phyloP scores from a whole-genome alignment of 768 basidiomycete species.

The Saitozyma podzolica region DNA sequence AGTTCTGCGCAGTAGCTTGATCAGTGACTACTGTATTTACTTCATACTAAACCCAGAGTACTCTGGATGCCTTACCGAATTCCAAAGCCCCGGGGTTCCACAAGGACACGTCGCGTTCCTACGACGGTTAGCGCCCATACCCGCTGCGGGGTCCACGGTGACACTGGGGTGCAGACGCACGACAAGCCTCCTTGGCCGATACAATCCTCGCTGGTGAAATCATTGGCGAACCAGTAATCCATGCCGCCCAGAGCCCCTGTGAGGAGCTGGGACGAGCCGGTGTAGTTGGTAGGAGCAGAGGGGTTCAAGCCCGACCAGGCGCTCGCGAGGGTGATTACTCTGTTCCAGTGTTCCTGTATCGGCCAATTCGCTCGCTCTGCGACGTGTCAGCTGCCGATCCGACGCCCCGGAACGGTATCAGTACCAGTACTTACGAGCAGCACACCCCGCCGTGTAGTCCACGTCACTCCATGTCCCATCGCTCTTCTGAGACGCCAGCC shows the following conservation, averaged over 20 bases:
- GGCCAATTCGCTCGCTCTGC: slow-evolving; percentile 67
- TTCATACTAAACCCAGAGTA: too few relatives aligned
- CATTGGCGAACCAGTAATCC: slow-evolving; percentile 66
- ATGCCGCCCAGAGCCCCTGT: slow-evolving; percentile 59
- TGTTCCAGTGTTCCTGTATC: slow-evolving; percentile 61
- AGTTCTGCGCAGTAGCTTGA: slow-evolving; percentile 13
- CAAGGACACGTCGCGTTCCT: slow-evolving; percentile 59
- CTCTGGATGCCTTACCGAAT: slow-evolving; percentile 47
- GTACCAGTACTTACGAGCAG: slow-evolving; percentile 52
- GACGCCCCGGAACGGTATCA: background rate
- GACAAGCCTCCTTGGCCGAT: slow-evolving; percentile 60
- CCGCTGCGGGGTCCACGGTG: too few relatives aligned
- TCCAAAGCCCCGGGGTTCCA: slow-evolving; percentile 60
- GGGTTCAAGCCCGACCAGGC: slow-evolving; percentile 3
- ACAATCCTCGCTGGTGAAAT: slow-evolving; percentile 61
- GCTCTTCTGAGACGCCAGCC: slow-evolving; percentile 14
- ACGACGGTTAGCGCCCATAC: background rate
- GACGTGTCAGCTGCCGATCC: background rate
- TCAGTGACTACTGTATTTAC: background rate
- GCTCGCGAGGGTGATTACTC: slow-evolving; percentile 37
- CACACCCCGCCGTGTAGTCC: slow-evolving; percentile 66
- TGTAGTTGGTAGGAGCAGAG: slow-evolving; percentile 11
- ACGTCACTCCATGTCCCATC: slow-evolving; percentile 54
- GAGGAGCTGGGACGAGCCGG: slow-evolving; percentile 47
- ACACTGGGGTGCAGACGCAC: slow-evolving; percentile 1